phyloP scores from a whole-genome alignment of 805 yeast genomes.

The Cephaloascus fragrans region DNA sequence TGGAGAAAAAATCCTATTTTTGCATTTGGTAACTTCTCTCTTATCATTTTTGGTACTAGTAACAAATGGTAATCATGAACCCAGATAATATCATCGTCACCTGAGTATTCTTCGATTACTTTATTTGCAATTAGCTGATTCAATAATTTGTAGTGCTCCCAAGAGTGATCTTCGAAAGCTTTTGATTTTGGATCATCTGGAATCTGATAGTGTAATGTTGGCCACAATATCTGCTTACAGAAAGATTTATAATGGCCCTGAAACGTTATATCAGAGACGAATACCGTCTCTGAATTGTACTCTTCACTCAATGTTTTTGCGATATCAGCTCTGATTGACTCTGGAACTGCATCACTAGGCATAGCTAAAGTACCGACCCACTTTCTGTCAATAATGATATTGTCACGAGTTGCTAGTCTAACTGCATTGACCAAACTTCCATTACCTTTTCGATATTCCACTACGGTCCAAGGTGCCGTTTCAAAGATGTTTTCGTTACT shows the following conservation, averaged over 20 bases:
- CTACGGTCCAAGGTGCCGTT: constrained; percentile 65
- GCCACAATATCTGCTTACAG: constrained; percentile 95
- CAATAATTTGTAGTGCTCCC: constrained; percentile 71
- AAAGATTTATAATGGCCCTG: constrained; percentile 87
- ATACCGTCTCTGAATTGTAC: constrained; percentile 55
- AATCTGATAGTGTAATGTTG: constrained; percentile 84
- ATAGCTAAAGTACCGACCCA: constrained; percentile 94
- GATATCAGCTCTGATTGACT: constrained; percentile 43
- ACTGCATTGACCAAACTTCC: constrained; percentile 86
- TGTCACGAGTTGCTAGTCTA: constrained; percentile 36
- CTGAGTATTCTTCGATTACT: constrained; percentile 54
- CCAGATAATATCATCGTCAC: constrained; percentile 76
- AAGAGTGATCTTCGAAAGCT: constrained; percentile 92
- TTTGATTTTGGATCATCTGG: constrained; percentile 92
- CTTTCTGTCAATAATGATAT: constrained; percentile 24
- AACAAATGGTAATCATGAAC: constrained; percentile 89
- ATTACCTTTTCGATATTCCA: constrained; percentile 66
- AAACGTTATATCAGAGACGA: constrained; percentile 68
- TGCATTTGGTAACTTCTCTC: constrained; percentile 68
- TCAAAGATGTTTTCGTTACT: constrained; percentile 37
- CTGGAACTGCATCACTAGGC: constrained; percentile 78
- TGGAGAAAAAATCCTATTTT: constrained; percentile 89
- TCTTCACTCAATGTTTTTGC: constrained; percentile 32
- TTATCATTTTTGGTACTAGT: constrained; percentile 76
- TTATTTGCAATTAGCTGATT: constrained; percentile 77